Base-by-base conservation (phyloP, 768 basidiomycete genomes). In the Rhizopogon sp. region DNA sequence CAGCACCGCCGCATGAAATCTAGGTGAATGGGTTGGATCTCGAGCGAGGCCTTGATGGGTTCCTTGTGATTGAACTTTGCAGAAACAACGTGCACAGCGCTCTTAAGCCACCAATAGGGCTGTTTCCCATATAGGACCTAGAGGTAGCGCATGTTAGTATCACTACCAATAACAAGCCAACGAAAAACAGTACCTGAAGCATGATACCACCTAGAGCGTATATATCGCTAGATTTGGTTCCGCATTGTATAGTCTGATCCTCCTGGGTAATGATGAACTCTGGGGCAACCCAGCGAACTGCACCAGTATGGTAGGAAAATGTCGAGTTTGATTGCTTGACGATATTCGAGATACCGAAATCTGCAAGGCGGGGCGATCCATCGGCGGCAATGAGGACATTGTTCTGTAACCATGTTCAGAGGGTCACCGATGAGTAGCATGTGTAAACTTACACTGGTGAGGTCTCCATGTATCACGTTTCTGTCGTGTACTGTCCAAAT, bases 271-370 rank as follows among this genome's bases (percentile, higher is more conserved):
- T 52, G 3, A 64, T 35, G 8, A 64, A 43, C 20, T 64, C 62
- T 14, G 62, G 62, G 2, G 60, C 64, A 4, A 43, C 40, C 58
- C 61, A 60, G 7, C 59, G 55, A 0, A 58, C 8, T 16, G 64
- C 55, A 4, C 57, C 61, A 4, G 50, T 55, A 20, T 56, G 63
- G 39, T 61, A 67, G 28, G 62, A 62, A 6, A 57, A 58, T 10
- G 64, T 47, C 9, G 65, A 60, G 39, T 70, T 64, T 53, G 71
- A 63, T 54, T 75, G 72, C 9, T 63, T 63, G 20, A 72, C 63
- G 54, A 78, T 70, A 29, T 60, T 73, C 14, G 75, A 77, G 6
- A 78, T 61, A 2, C 77, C 78, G 52, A 78, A 78, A 54, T 78
- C 78, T 54, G 72, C 42, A 22, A 58, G 54, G 5, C 47, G 44